These are phyloP conservation scores for Ogataea salicorniae DNA, from an alignment of 805 yeast species.

Conservation along the genomic window DNA sequence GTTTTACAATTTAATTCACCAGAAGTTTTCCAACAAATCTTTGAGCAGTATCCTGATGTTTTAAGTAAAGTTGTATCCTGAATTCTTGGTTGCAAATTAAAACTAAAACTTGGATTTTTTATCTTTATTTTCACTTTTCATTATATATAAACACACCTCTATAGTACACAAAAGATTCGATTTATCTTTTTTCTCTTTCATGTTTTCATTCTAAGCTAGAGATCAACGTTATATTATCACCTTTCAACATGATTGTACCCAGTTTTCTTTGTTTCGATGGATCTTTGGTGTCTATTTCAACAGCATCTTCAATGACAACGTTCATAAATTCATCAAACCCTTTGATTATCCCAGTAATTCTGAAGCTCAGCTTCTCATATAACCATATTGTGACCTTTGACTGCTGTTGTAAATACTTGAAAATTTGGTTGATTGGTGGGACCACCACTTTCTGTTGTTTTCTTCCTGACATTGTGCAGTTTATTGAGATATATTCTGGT, in stretches of 20 bases:
- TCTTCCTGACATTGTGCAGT: constrained; percentile 33
- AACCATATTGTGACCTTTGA: constrained; percentile 81
- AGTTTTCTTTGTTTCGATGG: constrained; percentile 39
- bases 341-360: constrained; percentile 76
- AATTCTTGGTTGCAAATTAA: neutral
- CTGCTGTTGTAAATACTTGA: constrained; percentile 81
- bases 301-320: constrained; percentile 52
- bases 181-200: neutral
- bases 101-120: too few species aligned
- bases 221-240: constrained; percentile 88
- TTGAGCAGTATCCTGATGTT: constrained; percentile 44
- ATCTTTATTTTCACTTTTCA: neutral
- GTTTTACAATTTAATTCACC: constrained; percentile 70
- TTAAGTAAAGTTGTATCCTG: constrained; percentile 27
- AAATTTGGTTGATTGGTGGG: constrained; percentile 90
- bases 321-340: constrained; percentile 99
- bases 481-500: neutral
- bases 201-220: constrained; percentile 23
- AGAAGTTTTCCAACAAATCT: constrained; percentile 41
- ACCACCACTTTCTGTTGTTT: constrained; percentile 51
- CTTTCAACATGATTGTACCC: constrained; percentile 80
- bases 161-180: neutral
- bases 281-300: constrained; percentile 54
- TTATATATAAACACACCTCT: neutral
- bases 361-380: constrained; percentile 71